Evolutionary conservation across 768 basidiomycete genomes (phyloP), one percentile per base, ranked within the genome.

Genomic region (Lactifluus rugatus): DNA sequence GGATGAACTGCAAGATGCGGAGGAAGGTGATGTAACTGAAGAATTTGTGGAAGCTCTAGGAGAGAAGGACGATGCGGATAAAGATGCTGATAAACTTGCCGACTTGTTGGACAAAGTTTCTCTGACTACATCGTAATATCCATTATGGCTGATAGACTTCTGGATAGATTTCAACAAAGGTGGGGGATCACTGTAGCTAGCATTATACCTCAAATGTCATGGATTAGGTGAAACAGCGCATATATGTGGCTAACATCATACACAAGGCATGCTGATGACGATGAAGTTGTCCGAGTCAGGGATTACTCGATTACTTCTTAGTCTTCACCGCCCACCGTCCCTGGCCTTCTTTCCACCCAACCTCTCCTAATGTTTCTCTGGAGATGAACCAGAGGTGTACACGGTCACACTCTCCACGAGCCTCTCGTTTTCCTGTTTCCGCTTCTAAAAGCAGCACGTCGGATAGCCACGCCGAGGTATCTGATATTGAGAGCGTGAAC

Each of bases 71-170:
- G 65, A 66, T 21, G 64, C 62, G 34, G 72, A 76, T 36, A 70
- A 68, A 48, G 70, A 66, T 10, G 74, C 80, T 32, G 80, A 82
- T 66, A 78, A 78, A 21, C 81, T 93, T 13, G 82, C 82, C 13
- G 81, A 85, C 60, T 70, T 84, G 58, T 67, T 93, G 67, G 76
- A 73, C 72, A 88, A 89, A 69, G 81, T 87, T 2, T 62, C 69
- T n/a, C 41, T 53, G 19, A 7, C 31, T 8, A n/a, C 11, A 10
- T 48, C 50, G 46, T 59, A 51, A 56, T 51, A 46, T 55, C 42
- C 25, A 17, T n/a, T n/a, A n/a, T n/a, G n/a, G n/a, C n/a, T n/a
- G n/a, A 37, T 51, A 23, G 28, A 16, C 37, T 48, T 52, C 41
- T 19, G 16, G 45, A 16, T n/a, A 23, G 42, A 48, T 54, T 54